Evolutionary conservation across 106 monocot genomes (phyloP).

Genomic region (Platanthera guangdongensis): DNA sequence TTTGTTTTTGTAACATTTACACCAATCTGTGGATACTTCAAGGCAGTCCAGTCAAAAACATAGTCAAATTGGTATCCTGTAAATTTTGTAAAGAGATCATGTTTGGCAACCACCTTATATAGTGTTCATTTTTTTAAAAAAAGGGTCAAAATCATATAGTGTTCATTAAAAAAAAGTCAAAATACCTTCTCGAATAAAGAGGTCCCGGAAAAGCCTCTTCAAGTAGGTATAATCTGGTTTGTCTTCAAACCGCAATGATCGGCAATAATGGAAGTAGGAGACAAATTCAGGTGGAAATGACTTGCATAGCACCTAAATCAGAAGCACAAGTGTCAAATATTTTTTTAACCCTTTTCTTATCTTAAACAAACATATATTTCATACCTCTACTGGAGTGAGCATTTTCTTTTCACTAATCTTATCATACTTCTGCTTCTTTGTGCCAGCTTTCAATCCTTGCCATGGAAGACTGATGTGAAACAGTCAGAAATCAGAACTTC

Average conservation of each 20-base stretch:
- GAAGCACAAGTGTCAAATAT: background rate
- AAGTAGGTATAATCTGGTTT: constrained; percentile 77
- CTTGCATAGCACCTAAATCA: constrained; percentile 53
- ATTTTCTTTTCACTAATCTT: constrained; percentile 97
- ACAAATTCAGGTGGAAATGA: constrained; percentile 61
- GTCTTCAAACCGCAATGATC: constrained; percentile 66
- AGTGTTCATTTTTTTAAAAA: background rate
- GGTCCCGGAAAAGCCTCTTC: constrained; percentile 72
- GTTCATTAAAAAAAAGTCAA: background rate
- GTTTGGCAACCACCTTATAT: background rate
- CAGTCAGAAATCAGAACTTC: constrained; percentile 1
- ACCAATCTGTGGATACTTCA: constrained; percentile 59
- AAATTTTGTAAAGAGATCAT: background rate
- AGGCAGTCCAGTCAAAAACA: constrained; percentile 71
- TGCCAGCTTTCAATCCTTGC: constrained; percentile 93
- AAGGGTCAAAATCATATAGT: background rate
- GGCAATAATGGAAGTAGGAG: constrained; percentile 74
- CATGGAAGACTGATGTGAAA: constrained; percentile 63
- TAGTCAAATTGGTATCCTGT: constrained; percentile 70
- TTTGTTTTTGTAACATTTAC: constrained; percentile 20
- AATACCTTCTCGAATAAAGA: constrained; percentile 72
- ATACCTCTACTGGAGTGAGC: constrained; percentile 84
- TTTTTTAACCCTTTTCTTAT: background rate
- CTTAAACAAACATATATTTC: background rate
- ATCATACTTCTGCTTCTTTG: constrained; percentile 94